A percentile compares a stretch with the other conserved stretches of the same genome.
Conservation (phyloP, 805 yeast species). For the Torulaspora delbrueckii region DNA sequence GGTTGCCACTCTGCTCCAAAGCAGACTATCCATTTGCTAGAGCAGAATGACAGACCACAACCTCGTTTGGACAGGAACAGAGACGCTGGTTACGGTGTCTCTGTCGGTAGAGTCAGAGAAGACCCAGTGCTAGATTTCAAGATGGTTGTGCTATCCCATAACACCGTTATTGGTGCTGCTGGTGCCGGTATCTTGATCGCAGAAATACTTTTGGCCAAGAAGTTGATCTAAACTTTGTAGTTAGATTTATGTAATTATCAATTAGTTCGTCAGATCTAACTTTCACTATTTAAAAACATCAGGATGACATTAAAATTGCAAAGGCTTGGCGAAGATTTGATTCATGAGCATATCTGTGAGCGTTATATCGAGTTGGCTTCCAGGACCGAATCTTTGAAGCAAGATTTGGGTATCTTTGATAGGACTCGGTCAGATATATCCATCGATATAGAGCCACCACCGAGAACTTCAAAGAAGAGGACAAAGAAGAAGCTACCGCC, state of each 20-base stretch:
- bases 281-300: neutral
- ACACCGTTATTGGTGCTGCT: constrained; percentile 97
- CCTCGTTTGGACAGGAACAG: constrained; percentile 96
- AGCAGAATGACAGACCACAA: constrained; percentile 91
- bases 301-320: constrained; percentile 1
- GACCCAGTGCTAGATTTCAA: constrained; percentile 92
- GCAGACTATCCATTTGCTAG: constrained; percentile 85
- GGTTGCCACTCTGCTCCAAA: constrained; percentile 92
- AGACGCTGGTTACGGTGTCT: constrained; percentile 88
- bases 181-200: constrained; percentile 97
- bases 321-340: constrained; percentile 18
- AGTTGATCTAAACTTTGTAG: constrained; percentile 48
- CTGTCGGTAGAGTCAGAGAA: constrained; percentile 90
- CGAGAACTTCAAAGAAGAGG: neutral
- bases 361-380: constrained; percentile 27
- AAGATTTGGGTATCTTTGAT: constrained; percentile 33
- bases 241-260: neutral
- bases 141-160: constrained; percentile 96
- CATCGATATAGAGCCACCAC: constrained; percentile 27
- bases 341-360: constrained; percentile 33
- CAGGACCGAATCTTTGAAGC: constrained; percentile 20
- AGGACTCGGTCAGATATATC: constrained; percentile 7
- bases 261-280: neutral
- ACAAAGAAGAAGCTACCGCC: neutral
- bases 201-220: constrained; percentile 76